phyloP scores from a whole-genome alignment of 1,139 yeast genomes.

The Petasospora fabianii region DNA sequence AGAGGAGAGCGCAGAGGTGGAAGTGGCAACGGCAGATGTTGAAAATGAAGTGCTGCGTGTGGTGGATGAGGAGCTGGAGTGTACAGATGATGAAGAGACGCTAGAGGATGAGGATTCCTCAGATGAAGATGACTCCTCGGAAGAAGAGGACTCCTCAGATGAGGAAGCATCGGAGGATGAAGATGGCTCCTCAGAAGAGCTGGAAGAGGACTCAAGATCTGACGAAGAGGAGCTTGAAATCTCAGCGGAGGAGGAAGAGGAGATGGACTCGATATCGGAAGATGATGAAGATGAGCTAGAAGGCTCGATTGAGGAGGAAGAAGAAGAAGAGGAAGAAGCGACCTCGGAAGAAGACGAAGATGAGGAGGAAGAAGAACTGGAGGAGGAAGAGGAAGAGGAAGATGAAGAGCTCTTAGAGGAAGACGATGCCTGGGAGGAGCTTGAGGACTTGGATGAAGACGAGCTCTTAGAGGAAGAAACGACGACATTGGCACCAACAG shows the following conservation, averaged over 20 bases:
- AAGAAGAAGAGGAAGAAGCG: constrained; percentile 14
- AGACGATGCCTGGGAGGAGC: constrained; percentile 13
- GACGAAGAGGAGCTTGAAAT: constrained; percentile 2
- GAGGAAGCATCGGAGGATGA: constrained; percentile 11
- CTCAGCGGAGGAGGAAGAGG: not conserved
- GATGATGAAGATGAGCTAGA: constrained; percentile 4
- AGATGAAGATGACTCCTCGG: constrained; percentile 10
- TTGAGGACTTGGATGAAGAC: constrained; percentile 11
- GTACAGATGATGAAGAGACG: constrained; percentile 8
- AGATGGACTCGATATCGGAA: too few species aligned
- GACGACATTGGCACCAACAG: constrained; percentile 36
- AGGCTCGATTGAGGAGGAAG: constrained; percentile 5
- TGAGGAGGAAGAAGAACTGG: constrained; percentile 12
- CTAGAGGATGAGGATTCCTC: constrained; percentile 14
- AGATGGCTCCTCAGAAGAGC: constrained; percentile 19
- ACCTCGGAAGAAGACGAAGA: constrained; percentile 7
- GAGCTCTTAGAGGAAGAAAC: constrained; percentile 22
- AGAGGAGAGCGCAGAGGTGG: not conserved
- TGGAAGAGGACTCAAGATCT: constrained; percentile 19
- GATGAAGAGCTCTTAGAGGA: constrained; percentile 15
- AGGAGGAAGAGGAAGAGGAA: constrained; percentile 4
- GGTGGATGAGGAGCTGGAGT: constrained; percentile 13
- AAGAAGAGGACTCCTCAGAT: constrained; percentile 12
- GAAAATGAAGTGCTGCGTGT: not conserved
- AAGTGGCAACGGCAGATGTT: not conserved